Base-by-base conservation (phyloP, 352 stramenopile species). In the Globisporangium rhizosaccharum region DNA sequence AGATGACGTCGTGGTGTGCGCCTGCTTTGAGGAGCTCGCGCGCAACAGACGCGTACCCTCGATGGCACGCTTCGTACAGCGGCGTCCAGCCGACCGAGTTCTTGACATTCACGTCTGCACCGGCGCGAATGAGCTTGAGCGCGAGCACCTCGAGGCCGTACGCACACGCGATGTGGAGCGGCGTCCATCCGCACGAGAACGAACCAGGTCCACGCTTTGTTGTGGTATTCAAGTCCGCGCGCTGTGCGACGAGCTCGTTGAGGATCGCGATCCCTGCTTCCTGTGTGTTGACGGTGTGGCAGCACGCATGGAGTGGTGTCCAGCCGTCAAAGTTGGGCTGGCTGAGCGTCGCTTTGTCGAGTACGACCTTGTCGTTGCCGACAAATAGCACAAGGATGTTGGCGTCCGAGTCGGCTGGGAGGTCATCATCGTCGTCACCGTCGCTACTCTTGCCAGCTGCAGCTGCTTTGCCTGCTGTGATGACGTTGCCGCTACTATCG, bases 51-150 rank as follows among this genome's bases (percentile, higher is more conserved):
- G 56, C 60, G 64, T 87, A 94, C 6, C 83, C 83, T 8, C 85
- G 75, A 55, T 94, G 82, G 42, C 81, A 92, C 23, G 79, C 77
- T 28, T 94, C 82, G 51, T 89, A 88, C 5, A 94, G 63, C 15
- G 82, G 82, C 15, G 79, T 89, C 82, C 85, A 92, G 0, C 74
- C 71, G 20, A 94, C 76, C 7, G 80, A 85, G 59, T 91, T 91
- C 46, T 59, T 69, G 9, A 73, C 79, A 41, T 91, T 91, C 20
- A 91, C 73, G 20, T 90, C 73, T 1, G 70, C 77, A 9, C 75
- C 79, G 3, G 80, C 75, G 15, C 82, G 76, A 53, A 92, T 88
- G 36, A 94, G 69, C 52, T 90, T 88, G n/a, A 91, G 60, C 18
- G 83, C 76, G 23, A 94, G 54, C 0, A 66, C 70, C 54, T 91